These are phyloP conservation scores for Trichoderma citrinoviride DNA, from an alignment of 2,329 filamentous ascomycete genomes.

Conservation along the genomic window DNA sequence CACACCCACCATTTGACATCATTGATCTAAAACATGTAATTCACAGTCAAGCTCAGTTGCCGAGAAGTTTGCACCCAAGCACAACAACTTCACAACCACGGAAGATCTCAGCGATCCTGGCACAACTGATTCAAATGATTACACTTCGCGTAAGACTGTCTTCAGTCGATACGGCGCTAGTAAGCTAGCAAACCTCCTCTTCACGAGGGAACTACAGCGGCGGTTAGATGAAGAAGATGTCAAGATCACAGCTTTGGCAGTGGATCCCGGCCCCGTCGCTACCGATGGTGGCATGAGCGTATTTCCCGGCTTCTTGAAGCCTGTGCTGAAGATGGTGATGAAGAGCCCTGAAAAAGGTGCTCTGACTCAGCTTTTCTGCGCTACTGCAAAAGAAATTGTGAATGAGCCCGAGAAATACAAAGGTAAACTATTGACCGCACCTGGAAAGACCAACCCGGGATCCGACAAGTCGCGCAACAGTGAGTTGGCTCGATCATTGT, in stretches of 20 bases:
- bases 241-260: not conserved
- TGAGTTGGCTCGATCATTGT: not conserved
- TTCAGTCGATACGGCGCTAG: not conserved
- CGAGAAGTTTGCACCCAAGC: not conserved
- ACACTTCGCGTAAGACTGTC: not conserved
- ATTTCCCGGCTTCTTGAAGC: not conserved
- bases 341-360: not conserved
- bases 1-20: not conserved
- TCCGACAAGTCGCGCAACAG: not conserved
- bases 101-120: conserved; percentile 1
- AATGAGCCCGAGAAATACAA: not conserved
- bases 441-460: not conserved
- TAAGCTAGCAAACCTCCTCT: not conserved
- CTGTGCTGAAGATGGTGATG: not conserved
- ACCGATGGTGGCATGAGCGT: conserved; percentile 2
- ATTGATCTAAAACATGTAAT: not conserved
- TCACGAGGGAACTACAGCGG: not conserved
- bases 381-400: not conserved
- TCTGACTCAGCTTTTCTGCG: not conserved
- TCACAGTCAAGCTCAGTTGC: not conserved
- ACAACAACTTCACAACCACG: not conserved
- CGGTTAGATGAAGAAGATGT: not conserved
- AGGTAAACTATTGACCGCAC: not conserved
- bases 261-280: conserved; percentile 4
- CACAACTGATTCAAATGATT: not conserved